Evolutionary conservation across 75 land plant genomes (phyloP), one percentile per base, ranked within the genome.

Genomic region (Isoetes taiwanensis): DNA sequence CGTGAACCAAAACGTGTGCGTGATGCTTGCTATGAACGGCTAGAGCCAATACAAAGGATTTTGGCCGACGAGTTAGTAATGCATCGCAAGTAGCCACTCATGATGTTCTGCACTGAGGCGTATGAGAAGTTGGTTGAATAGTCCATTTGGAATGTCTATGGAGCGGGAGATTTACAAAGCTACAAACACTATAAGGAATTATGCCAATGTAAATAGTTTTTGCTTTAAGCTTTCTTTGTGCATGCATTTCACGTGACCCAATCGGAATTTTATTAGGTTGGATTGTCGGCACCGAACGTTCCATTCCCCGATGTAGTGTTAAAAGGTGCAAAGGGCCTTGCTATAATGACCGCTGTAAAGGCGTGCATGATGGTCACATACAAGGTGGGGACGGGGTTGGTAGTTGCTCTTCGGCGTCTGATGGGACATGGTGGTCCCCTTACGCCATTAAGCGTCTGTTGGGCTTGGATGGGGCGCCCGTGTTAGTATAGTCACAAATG

Each of bases 391-490:
- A 89, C 99, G 21, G 99, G 99, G n/a, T 55, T 94, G 43, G 96
- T 88, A 25, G 37, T 94, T 64, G 83, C 91, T 54, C 82, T 80
- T 16, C 76, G 78, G 32, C 76, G 68, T 32, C n/a, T n/a, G 96
- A 88, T 76, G 96, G 96, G 10, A 71, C 99, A 42, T 94, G 99
- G 99, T 94, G 96, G 64, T 70, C 99, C 11, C 99, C 99, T 1
- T 81, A 86, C 27, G 99, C 99, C 27, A 76, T 94, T 40, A n/a
- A n/a, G 73, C 97, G 35, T 74, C 96, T 20, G 69, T 78, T 64
- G 99, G 99, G 29, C 30, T 89, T 48, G 96, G 99, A 40, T 94
- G 99, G 99, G 99, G 99, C 25, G 76, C 78, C 54, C 99, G 89
- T 83, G 99, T 89, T 33, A 56, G 0, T 30, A 19, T 41, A n/a